Percentiles rank a stretch among this genome's conserved stretches.
phyloP scores from a whole-genome alignment of 2,329 filamentous ascomycete species.

The Ophiocordyceps sinensis region DNA sequence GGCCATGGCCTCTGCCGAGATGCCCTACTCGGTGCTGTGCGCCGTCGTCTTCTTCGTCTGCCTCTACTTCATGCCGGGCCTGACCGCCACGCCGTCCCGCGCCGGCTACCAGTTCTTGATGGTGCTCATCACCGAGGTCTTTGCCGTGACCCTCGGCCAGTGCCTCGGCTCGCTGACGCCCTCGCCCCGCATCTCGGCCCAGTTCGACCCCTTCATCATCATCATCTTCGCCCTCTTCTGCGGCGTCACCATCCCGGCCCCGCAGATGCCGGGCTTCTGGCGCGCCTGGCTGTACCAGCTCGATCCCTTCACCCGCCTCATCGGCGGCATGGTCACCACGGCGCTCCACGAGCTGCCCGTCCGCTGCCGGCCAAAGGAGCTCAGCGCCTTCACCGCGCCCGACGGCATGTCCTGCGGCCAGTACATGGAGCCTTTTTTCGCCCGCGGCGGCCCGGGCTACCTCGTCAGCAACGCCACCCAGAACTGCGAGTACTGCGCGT shows the following conservation, averaged over 20 bases:
- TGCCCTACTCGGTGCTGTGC: constrained; percentile 72
- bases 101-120: constrained; percentile 84
- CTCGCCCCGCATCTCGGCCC: constrained; percentile 60
- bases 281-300: constrained; percentile 69
- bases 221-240: constrained; percentile 79
- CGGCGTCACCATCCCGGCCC: constrained; percentile 67
- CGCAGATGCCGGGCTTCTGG: constrained; percentile 69
- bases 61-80: constrained; percentile 71
- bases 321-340: constrained; percentile 66
- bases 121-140: constrained; percentile 68
- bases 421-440: constrained; percentile 64
- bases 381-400: constrained; percentile 56
- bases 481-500: constrained; percentile 70
- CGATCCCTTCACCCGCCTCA: constrained; percentile 69
- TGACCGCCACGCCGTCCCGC: constrained; percentile 45
- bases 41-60: constrained; percentile 70
- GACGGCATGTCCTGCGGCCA: constrained; percentile 52
- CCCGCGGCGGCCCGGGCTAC: constrained; percentile 54
- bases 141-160: constrained; percentile 69
- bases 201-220: constrained; percentile 71
- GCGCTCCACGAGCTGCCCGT: constrained; percentile 56
- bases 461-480: constrained; percentile 50
- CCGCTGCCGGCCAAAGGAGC: constrained; percentile 43
- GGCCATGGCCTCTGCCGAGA: constrained; percentile 67
- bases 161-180: constrained; percentile 65